Evolutionary conservation across 805 yeast species (phyloP).

Genomic region (Allodekkera sacchari): DNA sequence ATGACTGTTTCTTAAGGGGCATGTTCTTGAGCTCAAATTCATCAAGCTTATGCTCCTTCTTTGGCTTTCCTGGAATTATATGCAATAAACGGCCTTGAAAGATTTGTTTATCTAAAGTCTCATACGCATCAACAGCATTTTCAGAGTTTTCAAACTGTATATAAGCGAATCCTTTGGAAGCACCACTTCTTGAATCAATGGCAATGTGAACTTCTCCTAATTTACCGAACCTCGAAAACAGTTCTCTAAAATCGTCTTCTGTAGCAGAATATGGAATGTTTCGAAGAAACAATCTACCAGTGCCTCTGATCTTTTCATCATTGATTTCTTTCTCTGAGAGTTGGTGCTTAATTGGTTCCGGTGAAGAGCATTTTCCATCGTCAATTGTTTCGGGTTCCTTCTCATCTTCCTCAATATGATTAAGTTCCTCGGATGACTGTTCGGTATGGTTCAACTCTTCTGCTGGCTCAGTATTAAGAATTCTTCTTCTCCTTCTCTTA

Average conservation of each 20-base stretch:
- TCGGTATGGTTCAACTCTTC: conserved; percentile 8
- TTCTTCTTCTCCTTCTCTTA: conserved; percentile 62
- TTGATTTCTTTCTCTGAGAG: conserved; percentile 37
- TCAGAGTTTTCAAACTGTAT: conserved; percentile 58
- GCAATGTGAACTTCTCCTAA: conserved; percentile 90
- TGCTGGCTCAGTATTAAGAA: conserved; percentile 38
- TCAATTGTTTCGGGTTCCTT: conserved; percentile 3
- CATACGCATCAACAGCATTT: conserved; percentile 71
- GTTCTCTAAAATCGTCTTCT: conserved; percentile 64
- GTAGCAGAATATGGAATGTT: conserved; percentile 74
- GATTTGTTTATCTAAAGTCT: conserved; percentile 71
- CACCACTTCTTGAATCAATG: conserved; percentile 79
- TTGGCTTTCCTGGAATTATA: conserved; percentile 75
- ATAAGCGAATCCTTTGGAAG: conserved; percentile 90
- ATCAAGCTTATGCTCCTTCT: conserved; percentile 75
- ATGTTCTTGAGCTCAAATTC: conserved; percentile 86
- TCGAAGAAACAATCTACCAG: conserved; percentile 83
- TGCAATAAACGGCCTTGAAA: conserved; percentile 93
- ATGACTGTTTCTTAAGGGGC: conserved; percentile 87
- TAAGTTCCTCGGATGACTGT: conserved; percentile 12
- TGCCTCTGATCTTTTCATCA: conserved; percentile 44
- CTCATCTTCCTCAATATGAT: conserved; percentile 5
- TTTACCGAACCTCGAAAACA: conserved; percentile 62
- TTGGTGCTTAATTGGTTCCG: conserved; percentile 9
- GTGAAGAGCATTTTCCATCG: background rate